Evolutionary conservation across 2,329 filamentous ascomycete genomes (phyloP).

Genomic region (Sporothrix sp.): DNA sequence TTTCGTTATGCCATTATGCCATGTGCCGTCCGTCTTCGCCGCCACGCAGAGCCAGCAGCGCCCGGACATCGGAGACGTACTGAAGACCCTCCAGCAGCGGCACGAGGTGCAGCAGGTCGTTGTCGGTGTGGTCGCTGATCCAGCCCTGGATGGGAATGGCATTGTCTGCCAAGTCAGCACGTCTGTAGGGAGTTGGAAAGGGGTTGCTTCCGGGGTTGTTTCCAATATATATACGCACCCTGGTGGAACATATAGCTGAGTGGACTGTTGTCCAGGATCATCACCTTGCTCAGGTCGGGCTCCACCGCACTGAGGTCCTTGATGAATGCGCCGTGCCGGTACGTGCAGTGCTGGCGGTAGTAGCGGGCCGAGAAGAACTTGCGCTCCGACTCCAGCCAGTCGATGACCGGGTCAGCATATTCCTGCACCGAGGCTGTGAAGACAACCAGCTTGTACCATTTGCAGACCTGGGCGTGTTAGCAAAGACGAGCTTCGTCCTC

Average conservation of each 20-base stretch:
- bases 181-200: too few species aligned
- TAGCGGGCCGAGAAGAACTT: slow-evolving; percentile 93
- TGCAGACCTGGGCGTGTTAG: slow-evolving; percentile 81
- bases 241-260: slow-evolving; percentile 98
- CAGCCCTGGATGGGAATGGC: slow-evolving; percentile 98
- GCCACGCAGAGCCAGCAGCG: slow-evolving; percentile 76
- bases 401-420: slow-evolving; percentile 96
- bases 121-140: slow-evolving; percentile 98
- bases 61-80: slow-evolving; percentile 92
- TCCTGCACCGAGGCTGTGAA: slow-evolving; percentile 98
- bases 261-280: slow-evolving; percentile 98
- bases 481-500: neutral
- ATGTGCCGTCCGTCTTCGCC: slow-evolving; percentile 65
- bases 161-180: slow-evolving; percentile 58
- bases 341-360: slow-evolving; percentile 95
- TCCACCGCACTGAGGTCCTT: slow-evolving; percentile 95
- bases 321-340: slow-evolving; percentile 91
- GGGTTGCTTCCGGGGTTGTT: too few species aligned
- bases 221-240: slow-evolving; percentile 51
- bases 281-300: slow-evolving; percentile 92
- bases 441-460: slow-evolving; percentile 96
- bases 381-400: slow-evolving; percentile 93
- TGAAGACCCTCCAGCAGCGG: slow-evolving; percentile 89
- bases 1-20: slow-evolving; percentile 28
- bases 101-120: slow-evolving; percentile 84